Percentiles rank a stretch among this genome's conserved stretches.
Conservation (phyloP, 1,284 basidiomycete genomes). For the Chalciporus sp. region DNA sequence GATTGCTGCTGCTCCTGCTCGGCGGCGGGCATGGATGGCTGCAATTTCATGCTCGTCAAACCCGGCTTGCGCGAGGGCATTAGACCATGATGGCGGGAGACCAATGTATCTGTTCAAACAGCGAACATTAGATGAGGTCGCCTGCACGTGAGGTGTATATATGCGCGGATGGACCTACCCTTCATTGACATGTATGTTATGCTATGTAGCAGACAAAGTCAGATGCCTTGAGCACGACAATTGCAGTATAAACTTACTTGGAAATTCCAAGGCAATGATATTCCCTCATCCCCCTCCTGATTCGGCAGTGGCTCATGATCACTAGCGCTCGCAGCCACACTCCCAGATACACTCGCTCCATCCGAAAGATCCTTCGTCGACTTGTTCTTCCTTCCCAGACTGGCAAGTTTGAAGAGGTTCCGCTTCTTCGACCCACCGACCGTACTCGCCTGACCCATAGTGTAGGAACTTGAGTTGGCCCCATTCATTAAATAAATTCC, state of each 20-base stretch:
- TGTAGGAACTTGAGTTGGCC: constrained; percentile 18
- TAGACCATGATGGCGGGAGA: constrained; percentile 74
- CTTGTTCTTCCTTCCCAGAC: constrained; percentile 28
- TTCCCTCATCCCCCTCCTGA: constrained; percentile 57
- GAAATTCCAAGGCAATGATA: constrained; percentile 74
- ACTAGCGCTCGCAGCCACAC: constrained; percentile 14
- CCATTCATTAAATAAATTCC: constrained; percentile 18
- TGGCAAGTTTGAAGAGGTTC: constrained; percentile 28
- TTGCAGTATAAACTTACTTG: constrained; percentile 48
- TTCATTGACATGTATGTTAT: constrained; percentile 80
- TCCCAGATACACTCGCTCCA: constrained; percentile 11
- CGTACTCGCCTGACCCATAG: constrained; percentile 10
- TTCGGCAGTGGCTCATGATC: constrained; percentile 24
- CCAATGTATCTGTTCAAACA: constrained; percentile 52
- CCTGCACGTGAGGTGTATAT: neutral
- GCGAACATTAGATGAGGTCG: neutral
- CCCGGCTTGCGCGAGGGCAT: constrained; percentile 58
- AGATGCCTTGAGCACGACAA: neutral
- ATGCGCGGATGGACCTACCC: constrained; percentile 44
- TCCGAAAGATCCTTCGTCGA: constrained; percentile 43
- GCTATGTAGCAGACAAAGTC: constrained; percentile 41
- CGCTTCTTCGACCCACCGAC: constrained; percentile 22
- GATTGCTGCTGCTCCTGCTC: constrained; percentile 40
- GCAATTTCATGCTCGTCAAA: constrained; percentile 70
- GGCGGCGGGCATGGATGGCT: constrained; percentile 55